Percentiles rank a stretch among this genome's conserved stretches.
Conservation (phyloP, 805 yeast genomes). For the Zygoascus tannicola region DNA sequence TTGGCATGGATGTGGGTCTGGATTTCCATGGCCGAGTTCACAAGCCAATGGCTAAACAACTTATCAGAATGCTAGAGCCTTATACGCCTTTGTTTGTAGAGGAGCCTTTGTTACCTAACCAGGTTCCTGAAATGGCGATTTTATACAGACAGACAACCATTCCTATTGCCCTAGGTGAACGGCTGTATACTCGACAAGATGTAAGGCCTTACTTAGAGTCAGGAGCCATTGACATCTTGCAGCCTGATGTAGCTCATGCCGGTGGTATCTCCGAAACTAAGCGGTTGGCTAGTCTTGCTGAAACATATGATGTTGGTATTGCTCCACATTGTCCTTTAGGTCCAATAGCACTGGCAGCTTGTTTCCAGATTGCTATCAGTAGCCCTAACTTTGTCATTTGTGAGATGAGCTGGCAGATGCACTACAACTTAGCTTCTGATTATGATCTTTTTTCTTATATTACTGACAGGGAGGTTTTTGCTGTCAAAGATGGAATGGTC, state of each 20-base stretch:
- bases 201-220: slow-evolving; percentile 21
- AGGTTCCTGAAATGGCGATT: slow-evolving; percentile 20
- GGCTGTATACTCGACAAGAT: slow-evolving; percentile 23
- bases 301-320: slow-evolving; percentile 24
- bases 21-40: slow-evolving; percentile 28
- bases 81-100: slow-evolving; percentile 24
- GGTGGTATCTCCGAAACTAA: slow-evolving; percentile 26
- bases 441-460: slow-evolving; percentile 21
- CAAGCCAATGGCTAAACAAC: slow-evolving; percentile 26
- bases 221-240: slow-evolving; percentile 23
- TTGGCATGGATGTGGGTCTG: slow-evolving; percentile 25
- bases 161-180: slow-evolving; percentile 26
- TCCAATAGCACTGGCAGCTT: slow-evolving; percentile 25
- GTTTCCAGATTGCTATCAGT: slow-evolving; percentile 21
- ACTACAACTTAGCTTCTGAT: slow-evolving; percentile 19
- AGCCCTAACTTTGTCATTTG: slow-evolving; percentile 21
- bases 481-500: slow-evolving; percentile 20
- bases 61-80: slow-evolving; percentile 23
- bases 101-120: slow-evolving; percentile 25
- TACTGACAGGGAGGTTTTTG: slow-evolving; percentile 19
- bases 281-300: slow-evolving; percentile 24
- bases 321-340: slow-evolving; percentile 29
- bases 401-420: slow-evolving; percentile 25
- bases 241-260: slow-evolving; percentile 24
- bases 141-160: slow-evolving; percentile 19